phyloP scores from a whole-genome alignment of 2,329 filamentous ascomycete genomes.

The Ceratocystis smalleyi region DNA sequence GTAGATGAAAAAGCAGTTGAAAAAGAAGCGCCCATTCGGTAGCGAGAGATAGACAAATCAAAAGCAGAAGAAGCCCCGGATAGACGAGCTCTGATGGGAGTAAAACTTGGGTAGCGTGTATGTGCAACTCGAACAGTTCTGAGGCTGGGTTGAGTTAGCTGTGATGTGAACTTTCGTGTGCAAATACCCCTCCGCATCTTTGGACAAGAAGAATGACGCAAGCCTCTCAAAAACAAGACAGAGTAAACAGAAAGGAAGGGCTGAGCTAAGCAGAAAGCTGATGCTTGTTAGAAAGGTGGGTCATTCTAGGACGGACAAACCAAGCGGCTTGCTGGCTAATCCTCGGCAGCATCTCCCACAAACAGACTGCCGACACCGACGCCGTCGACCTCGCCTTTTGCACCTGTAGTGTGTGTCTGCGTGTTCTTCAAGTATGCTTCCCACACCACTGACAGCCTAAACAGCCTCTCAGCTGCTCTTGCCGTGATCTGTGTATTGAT shows the following conservation, averaged over 20 bases:
- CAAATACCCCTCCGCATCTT: neutral
- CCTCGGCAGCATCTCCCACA: neutral
- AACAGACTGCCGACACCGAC: neutral
- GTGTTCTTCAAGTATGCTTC: neutral
- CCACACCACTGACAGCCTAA: neutral
- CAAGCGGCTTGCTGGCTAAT: neutral
- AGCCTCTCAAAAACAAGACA: neutral
- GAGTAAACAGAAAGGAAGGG: neutral
- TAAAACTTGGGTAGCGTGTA: neutral
- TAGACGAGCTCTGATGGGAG: neutral
- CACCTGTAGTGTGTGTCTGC: neutral
- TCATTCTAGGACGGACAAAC: neutral
- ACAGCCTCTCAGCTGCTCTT: neutral
- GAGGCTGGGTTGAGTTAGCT: neutral
- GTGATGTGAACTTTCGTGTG: neutral
- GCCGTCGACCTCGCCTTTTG: neutral
- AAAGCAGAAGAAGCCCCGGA: neutral
- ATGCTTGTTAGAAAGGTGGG: neutral
- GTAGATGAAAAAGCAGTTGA: conserved; percentile 29
- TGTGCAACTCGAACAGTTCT: neutral
- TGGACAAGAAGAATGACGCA: neutral
- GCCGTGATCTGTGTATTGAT: neutral
- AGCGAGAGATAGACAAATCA: conserved; percentile 27
- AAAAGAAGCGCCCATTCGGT: conserved; percentile 13
- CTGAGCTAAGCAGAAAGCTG: neutral